Conservation (phyloP, 148 eudicot species). For the Rhododendron ovatum region DNA sequence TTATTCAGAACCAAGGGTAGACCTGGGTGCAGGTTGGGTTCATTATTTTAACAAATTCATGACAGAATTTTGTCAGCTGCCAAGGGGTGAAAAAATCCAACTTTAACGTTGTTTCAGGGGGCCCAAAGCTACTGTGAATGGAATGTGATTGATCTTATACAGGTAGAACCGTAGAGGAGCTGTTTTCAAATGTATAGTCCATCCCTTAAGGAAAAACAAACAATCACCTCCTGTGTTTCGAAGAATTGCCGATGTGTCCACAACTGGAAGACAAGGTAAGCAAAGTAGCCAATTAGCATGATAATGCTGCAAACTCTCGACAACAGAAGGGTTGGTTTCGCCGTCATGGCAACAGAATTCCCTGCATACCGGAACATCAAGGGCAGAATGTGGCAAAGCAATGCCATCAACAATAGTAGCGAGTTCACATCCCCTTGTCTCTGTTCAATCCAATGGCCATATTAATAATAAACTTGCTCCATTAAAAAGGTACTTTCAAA, state of each 20-base stretch:
- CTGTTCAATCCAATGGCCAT: slow-evolving; percentile 30
- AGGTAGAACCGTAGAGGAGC: background rate
- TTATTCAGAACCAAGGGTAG: background rate
- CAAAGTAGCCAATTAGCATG: slow-evolving; percentile 70
- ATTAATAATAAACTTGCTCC: background rate
- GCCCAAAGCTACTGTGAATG: background rate
- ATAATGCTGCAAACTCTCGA: slow-evolving; percentile 76
- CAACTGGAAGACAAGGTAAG: slow-evolving; percentile 75
- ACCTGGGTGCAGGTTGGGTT: background rate
- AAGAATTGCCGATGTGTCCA: slow-evolving; percentile 81
- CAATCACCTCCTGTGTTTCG: slow-evolving; percentile 52
- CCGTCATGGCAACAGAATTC: background rate
- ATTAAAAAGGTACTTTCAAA: background rate
- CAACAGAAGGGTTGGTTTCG: slow-evolving; percentile 34
- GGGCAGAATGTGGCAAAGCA: slow-evolving; percentile 73
- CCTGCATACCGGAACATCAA: slow-evolving; percentile 48
- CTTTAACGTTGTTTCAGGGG: background rate
- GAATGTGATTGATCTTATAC: background rate
- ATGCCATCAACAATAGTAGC: slow-evolving; percentile 58
- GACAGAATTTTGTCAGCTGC: background rate
- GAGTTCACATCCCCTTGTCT: slow-evolving; percentile 87
- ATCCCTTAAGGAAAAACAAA: background rate
- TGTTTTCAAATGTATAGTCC: background rate
- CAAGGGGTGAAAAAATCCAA: background rate
- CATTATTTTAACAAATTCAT: background rate